Base-by-base conservation (phyloP, 2,329 filamentous ascomycete genomes). In the Akanthomyces uredinophilus region DNA sequence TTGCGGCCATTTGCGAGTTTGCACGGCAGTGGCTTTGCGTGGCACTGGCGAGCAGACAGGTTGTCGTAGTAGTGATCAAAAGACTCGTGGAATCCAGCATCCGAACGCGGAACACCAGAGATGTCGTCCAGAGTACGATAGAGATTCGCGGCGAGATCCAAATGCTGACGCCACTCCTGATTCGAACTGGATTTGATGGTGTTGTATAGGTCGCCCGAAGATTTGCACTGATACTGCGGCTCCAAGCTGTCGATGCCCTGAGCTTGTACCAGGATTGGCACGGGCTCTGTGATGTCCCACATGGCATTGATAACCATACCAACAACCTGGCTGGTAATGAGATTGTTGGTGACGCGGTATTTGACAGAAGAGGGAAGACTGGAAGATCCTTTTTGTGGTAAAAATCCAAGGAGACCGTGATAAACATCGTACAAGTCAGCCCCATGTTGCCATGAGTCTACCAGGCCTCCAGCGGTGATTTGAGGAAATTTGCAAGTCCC, bases 31-130 rank as follows among this genome's bases (percentile, higher is more conserved):
- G 89, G 83, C 68, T 89, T 90, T 20, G 74, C 77, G 70, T 95
- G 90, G 72, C 91, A 95, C 70, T 92, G 87, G 0, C 90, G 82
- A 0, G 90, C 87, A 0, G 89, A 92, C 1, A 95, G 81, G 69
- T 92, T 95, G 72, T 95, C 91, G 68, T 87, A 95, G 76, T 95
- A 95, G 73, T 92, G 91, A 70, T 95, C 91, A 68, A 89, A 87
- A 59, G 82, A 87, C 46, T 75, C 79, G 69, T 94, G 90, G 78
- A 91, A 95, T 4, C 80, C 87, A 0, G 71, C 69, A 64, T 87
- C 82, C 39, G 73, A 73, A 0, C 78, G 64, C 0, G 81, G 70
- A 1, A 95, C 83, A 35, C 88, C 88, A 0, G 88, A 91, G 51
- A 94, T 81, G 47, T 76, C 71, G 68, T 95, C 91, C 0, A 95